Percentiles rank a stretch among this genome's conserved stretches.
phyloP scores from a whole-genome alignment of 306 rosid genomes.

The Cicer chorassanicum region DNA sequence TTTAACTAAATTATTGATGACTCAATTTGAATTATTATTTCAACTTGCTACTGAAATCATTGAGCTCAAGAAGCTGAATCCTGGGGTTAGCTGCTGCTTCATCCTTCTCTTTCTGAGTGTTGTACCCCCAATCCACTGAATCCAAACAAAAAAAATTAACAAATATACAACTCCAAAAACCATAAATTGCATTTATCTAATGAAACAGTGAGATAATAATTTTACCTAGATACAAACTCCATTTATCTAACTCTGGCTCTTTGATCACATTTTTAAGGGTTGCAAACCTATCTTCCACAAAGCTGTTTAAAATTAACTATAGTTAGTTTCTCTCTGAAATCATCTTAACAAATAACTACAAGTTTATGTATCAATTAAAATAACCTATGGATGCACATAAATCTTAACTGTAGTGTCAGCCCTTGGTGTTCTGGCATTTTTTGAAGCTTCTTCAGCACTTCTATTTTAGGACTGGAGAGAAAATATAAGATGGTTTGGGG shows the following conservation, averaged over 20 bases:
- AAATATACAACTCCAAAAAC: not conserved
- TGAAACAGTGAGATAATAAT: conserved; percentile 16
- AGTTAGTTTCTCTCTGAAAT: conserved; percentile 37
- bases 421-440: conserved; percentile 83
- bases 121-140: conserved; percentile 86
- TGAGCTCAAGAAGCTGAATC: conserved; percentile 65
- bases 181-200: not conserved
- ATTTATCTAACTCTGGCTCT: conserved; percentile 79
- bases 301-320: conserved; percentile 55
- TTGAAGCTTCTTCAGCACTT: conserved; percentile 83
- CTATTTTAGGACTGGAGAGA: conserved; percentile 74
- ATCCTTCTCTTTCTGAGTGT: conserved; percentile 82
- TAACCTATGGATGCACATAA: conserved; percentile 20
- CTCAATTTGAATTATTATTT: conserved; percentile 46
- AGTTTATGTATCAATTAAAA: conserved; percentile 3
- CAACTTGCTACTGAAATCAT: conserved; percentile 72
- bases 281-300: conserved; percentile 86
- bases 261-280: conserved; percentile 83
- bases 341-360: conserved; percentile 12
- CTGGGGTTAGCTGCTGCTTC: conserved; percentile 75
- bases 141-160: conserved; percentile 36
- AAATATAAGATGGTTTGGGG: conserved; percentile 5
- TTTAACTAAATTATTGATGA: conserved; percentile 19
- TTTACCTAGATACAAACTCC: conserved; percentile 87
- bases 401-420: conserved; percentile 78